These are phyloP conservation scores for Sicyos edulis DNA, from an alignment of 306 rosid species.

Conservation along the genomic window DNA sequence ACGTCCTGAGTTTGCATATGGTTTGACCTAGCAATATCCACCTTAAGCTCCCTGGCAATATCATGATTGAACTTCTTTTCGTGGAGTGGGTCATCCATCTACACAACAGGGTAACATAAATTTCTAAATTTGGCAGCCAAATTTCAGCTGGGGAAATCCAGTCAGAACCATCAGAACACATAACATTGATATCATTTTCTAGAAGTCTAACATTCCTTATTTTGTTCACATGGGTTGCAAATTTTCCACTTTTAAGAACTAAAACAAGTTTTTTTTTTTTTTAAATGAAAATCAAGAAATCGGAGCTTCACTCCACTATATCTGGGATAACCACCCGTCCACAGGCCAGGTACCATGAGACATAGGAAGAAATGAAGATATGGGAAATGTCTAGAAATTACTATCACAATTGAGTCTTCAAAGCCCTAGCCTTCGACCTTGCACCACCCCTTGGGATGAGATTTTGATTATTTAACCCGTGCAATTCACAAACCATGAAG, in stretches of 20 bases:
- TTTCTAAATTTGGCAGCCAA: background rate
- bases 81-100: conserved; percentile 84
- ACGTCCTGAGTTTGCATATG: conserved; percentile 41
- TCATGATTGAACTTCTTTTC: conserved; percentile 70
- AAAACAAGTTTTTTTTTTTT: too few relatives aligned
- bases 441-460: too few relatives aligned
- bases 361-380: too few relatives aligned
- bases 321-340: too few relatives aligned
- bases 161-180: background rate
- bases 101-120: conserved; percentile 20
- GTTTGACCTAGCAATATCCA: conserved; percentile 35
- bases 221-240: background rate
- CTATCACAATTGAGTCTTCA: too few relatives aligned
- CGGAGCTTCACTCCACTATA: too few relatives aligned
- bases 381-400: too few relatives aligned
- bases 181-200: background rate
- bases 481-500: conserved; percentile 3
- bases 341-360: too few relatives aligned
- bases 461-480: background rate
- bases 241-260: background rate
- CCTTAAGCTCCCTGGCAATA: conserved; percentile 67
- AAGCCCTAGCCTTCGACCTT: too few relatives aligned
- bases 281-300: too few relatives aligned
- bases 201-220: background rate
- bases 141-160: conserved; percentile 8